phyloP scores from a whole-genome alignment of 2,329 filamentous ascomycete species.

The Aspergillus oerlinghausenensis region DNA sequence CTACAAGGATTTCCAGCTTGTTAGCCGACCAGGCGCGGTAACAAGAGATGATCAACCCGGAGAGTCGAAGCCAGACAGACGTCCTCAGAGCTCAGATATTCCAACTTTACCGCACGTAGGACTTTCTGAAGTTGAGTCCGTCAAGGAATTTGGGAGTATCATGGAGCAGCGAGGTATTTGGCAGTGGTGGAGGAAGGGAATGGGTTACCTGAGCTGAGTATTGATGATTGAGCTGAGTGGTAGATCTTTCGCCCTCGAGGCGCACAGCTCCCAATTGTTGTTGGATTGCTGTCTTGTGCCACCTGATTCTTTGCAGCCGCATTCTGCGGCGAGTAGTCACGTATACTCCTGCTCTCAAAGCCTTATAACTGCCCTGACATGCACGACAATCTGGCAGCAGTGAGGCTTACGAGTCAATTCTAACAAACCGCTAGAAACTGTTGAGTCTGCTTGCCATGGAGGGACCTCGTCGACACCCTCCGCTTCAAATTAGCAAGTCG shows the following conservation, averaged over 20 bases:
- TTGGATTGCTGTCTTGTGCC: too few relatives aligned
- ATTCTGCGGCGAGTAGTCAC: neutral
- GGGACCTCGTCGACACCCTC: neutral
- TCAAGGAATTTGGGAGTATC: slow-evolving; percentile 58
- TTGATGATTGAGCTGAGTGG: neutral
- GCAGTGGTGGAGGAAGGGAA: slow-evolving; percentile 64
- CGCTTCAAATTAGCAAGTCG: neutral
- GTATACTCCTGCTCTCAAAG: neutral
- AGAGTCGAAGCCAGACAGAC: neutral
- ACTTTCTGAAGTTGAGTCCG: slow-evolving; percentile 57
- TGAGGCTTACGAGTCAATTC: neutral
- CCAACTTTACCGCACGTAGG: slow-evolving; percentile 3
- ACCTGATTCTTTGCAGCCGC: neutral
- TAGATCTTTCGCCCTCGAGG: neutral
- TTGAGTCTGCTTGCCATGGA: neutral
- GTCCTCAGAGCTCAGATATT: neutral
- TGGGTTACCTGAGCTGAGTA: slow-evolving; percentile 47
- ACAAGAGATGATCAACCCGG: slow-evolving; percentile 11
- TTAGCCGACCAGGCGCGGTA: slow-evolving; percentile 47
- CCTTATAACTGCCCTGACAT: neutral
- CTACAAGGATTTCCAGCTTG: slow-evolving; percentile 70
- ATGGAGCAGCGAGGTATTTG: slow-evolving; percentile 59
- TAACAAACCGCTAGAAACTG: neutral
- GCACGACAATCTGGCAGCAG: neutral
- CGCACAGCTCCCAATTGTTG: neutral